These are phyloP conservation scores for Saturnispora saitoi DNA, from an alignment of 805 yeast genomes.

Conservation along the genomic window DNA sequence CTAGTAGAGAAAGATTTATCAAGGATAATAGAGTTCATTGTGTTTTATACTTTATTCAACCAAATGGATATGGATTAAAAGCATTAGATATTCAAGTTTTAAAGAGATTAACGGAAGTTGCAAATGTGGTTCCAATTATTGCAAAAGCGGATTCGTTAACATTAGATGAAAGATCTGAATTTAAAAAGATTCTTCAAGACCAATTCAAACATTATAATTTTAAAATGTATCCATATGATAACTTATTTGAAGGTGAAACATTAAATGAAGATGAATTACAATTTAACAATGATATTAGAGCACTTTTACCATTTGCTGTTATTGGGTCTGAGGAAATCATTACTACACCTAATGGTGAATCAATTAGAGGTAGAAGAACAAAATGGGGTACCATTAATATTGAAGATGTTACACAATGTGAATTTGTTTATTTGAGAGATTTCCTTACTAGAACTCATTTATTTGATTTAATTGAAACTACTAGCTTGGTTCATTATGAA, in stretches of 20 bases:
- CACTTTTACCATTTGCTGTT: slow-evolving; percentile 85
- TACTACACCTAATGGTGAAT: slow-evolving; percentile 60
- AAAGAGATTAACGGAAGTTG: slow-evolving; percentile 77
- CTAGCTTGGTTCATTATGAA: slow-evolving; percentile 83
- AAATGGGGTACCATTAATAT: slow-evolving; percentile 91
- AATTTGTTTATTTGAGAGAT: slow-evolving; percentile 88
- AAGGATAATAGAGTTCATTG: slow-evolving; percentile 91
- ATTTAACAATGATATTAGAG: slow-evolving; percentile 64
- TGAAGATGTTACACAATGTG: slow-evolving; percentile 92
- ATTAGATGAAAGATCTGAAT: slow-evolving; percentile 67
- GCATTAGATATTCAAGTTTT: slow-evolving; percentile 76
- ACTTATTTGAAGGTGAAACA: slow-evolving; percentile 20
- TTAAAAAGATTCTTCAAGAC: slow-evolving; percentile 67
- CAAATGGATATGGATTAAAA: slow-evolving; percentile 78
- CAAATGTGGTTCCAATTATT: slow-evolving; percentile 91
- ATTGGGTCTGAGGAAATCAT: slow-evolving; percentile 83
- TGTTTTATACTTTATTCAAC: slow-evolving; percentile 82
- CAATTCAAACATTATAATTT: slow-evolving; percentile 69
- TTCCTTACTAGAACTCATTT: slow-evolving; percentile 92
- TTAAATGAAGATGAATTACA: slow-evolving; percentile 65
- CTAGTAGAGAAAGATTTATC: slow-evolving; percentile 77
- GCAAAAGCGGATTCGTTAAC: slow-evolving; percentile 92
- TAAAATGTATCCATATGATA: slow-evolving; percentile 77
- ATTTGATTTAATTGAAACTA: slow-evolving; percentile 92
- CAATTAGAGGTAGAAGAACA: slow-evolving; percentile 83